phyloP scores from a whole-genome alignment of 106 monocot genomes.

The Ottelia alismoides region DNA sequence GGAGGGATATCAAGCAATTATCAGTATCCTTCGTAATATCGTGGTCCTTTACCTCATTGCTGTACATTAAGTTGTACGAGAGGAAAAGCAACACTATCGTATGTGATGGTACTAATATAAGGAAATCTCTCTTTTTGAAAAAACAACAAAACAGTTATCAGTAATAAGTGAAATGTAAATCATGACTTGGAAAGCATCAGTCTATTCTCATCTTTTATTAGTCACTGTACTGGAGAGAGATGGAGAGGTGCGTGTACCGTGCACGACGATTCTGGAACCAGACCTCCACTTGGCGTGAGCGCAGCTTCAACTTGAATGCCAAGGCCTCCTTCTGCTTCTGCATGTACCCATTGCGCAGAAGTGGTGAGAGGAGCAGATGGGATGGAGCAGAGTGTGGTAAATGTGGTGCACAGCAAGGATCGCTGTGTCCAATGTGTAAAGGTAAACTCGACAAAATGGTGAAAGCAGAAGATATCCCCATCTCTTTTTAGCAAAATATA shows the following conservation, averaged over 20 bases:
- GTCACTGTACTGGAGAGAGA: not conserved
- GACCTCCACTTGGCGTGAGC: conserved; percentile 88
- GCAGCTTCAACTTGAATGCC: conserved; percentile 60
- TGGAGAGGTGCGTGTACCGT: not conserved
- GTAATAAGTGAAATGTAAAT: not conserved
- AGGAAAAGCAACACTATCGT: no score
- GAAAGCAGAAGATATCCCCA: not conserved
- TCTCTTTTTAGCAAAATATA: no score
- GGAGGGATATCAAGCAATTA: no score
- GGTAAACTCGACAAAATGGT: not conserved
- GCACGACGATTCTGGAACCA: conserved; percentile 98
- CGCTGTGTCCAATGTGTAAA: no score
- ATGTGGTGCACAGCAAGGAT: no score
- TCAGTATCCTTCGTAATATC: no score
- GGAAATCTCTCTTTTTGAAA: no score
- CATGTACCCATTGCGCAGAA: not conserved
- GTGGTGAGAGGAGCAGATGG: not conserved
- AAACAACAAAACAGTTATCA: not conserved
- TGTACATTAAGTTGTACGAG: no score
- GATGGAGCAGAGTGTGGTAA: no score
- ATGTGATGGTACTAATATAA: no score
- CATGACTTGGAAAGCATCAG: not conserved
- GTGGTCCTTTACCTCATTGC: no score
- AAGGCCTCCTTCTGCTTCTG: conserved; percentile 93
- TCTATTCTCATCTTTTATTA: no score